Base-by-base conservation (phyloP, 139 green algal genomes). In the Spirogloea muscicola region DNA sequence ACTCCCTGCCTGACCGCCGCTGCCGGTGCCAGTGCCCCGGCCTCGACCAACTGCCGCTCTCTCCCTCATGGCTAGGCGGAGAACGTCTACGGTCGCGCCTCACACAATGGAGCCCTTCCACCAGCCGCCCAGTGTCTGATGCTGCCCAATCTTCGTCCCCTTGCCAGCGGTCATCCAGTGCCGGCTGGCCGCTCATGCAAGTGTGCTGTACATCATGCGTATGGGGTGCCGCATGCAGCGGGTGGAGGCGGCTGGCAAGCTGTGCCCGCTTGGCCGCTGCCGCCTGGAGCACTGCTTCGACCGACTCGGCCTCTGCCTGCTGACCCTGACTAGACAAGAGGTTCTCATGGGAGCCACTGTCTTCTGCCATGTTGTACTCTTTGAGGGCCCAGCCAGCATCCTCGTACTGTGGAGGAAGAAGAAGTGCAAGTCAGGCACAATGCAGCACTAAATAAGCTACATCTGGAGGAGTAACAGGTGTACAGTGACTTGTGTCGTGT, bases 301-400 rank as follows among this genome's bases (percentile, higher is more conserved):
- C 43, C 13, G 43, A 51, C 13, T 10, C 43, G 10, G 43, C 43
- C 13, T 10, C 43, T 51, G 43, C 43, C 10, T 10, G 13, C 13
- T 10, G 10, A 10, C 10, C 43, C 13, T 10, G 10, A 13, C 10
- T 13, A 25, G 43, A 10, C 10, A 13, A 10, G 43, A 13, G 43
- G 43, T 51, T 13, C 43, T 51, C 43, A 25, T 51, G 43, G 10
- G 13, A 10, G 43, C 10, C 43, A 51, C 10, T 51, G 43, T 13
- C 43, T 25, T 51, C 13, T 10, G 43, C 10, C n/a, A n/a, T n/a
- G 43, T 51, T 13, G 43, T 68, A 68, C 59, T 68, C 59, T 6
- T 68, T 68, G 41, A 36, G 59, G n/a, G 43, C 41, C 59, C 59
- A 68, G 29, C 59, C 59, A 29, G 7, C 59, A n/a, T 34, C n/a